Evolutionary conservation across 768 basidiomycete genomes (phyloP).

Genomic region (Termitomyces sp.): DNA sequence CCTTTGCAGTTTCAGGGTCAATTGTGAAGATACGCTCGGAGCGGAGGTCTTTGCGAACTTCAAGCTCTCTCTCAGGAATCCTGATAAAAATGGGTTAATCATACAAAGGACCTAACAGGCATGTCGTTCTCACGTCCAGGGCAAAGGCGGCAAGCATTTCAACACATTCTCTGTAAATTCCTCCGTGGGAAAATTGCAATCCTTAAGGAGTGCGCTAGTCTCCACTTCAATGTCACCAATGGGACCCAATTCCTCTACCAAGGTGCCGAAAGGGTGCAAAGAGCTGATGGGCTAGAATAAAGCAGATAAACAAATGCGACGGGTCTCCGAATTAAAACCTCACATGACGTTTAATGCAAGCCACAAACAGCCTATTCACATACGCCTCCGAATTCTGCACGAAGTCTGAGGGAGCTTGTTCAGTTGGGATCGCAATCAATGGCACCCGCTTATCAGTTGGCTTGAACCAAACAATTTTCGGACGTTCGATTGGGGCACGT

Average conservation of each 20-base stretch:
- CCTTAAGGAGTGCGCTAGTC: constrained; percentile 94
- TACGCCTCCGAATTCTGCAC: constrained; percentile 92
- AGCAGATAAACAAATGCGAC: constrained; percentile 13
- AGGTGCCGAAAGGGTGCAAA: constrained; percentile 95
- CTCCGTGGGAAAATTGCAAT: constrained; percentile 98
- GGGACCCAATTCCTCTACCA: constrained; percentile 95
- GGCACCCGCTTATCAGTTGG: constrained; percentile 99
- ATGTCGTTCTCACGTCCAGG: constrained; percentile 70
- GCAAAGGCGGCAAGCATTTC: constrained; percentile 93
- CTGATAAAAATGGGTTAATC: constrained; percentile 29
- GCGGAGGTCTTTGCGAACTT: constrained; percentile 85
- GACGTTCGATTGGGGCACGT: constrained; percentile 76
- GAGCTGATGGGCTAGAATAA: constrained; percentile 77
- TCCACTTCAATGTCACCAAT: constrained; percentile 99
- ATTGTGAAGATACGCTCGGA: constrained; percentile 86
- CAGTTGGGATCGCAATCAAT: constrained; percentile 96
- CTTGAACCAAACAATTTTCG: constrained; percentile 99
- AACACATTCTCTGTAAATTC: constrained; percentile 94
- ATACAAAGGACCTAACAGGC: not conserved
- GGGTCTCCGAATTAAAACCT: constrained; percentile 25
- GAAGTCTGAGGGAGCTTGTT: constrained; percentile 95
- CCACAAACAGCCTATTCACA: constrained; percentile 88
- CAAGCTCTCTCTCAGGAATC: constrained; percentile 85
- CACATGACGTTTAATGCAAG: constrained; percentile 97
- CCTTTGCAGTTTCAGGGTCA: constrained; percentile 85